These are phyloP conservation scores for Pestalotiopsis sp. DNA, from an alignment of 2,329 filamentous ascomycete species.

Conservation along the genomic window DNA sequence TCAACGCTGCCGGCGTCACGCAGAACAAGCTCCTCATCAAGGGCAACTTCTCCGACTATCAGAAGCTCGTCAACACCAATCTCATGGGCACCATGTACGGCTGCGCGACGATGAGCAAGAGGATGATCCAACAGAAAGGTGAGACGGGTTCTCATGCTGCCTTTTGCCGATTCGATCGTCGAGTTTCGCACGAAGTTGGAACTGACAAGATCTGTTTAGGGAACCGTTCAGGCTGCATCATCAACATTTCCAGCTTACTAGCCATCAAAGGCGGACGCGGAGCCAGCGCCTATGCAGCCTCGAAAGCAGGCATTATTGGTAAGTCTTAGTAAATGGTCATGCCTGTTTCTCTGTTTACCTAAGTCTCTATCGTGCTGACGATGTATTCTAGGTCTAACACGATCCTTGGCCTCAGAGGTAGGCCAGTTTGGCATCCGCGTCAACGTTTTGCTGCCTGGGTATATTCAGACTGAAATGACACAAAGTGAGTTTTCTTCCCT, in stretches of 20 bases:
- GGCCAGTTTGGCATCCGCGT: slow-evolving; percentile 67
- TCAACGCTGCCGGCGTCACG: slow-evolving; percentile 80
- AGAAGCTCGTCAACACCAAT: slow-evolving; percentile 69
- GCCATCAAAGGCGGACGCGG: slow-evolving; percentile 71
- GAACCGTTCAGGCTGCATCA: slow-evolving; percentile 61
- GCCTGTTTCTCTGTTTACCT: slow-evolving; percentile 14
- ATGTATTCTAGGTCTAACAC: slow-evolving; percentile 62
- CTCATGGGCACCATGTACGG: slow-evolving; percentile 66
- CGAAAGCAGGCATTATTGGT: slow-evolving; percentile 80
- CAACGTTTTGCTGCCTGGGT: slow-evolving; percentile 82
- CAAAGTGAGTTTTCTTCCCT: slow-evolving; percentile 51
- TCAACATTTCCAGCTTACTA: slow-evolving; percentile 81
- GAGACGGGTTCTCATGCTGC: background rate
- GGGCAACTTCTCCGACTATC: slow-evolving; percentile 52
- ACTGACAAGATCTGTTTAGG: background rate
- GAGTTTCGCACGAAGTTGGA: too few species aligned
- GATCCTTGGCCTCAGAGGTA: slow-evolving; percentile 66
- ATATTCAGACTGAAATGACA: slow-evolving; percentile 82
- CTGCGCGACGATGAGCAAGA: slow-evolving; percentile 54
- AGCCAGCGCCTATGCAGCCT: slow-evolving; percentile 74
- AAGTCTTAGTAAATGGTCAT: slow-evolving; percentile 26
- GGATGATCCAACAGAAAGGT: slow-evolving; percentile 45
- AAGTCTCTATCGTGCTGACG: slow-evolving; percentile 16
- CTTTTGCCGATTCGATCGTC: too few species aligned
- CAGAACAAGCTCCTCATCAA: slow-evolving; percentile 66